A percentile compares a stretch with the other conserved stretches of the same genome.
phyloP scores from a whole-genome alignment of 208 protist genomes.

The Crithidia thermophila region DNA sequence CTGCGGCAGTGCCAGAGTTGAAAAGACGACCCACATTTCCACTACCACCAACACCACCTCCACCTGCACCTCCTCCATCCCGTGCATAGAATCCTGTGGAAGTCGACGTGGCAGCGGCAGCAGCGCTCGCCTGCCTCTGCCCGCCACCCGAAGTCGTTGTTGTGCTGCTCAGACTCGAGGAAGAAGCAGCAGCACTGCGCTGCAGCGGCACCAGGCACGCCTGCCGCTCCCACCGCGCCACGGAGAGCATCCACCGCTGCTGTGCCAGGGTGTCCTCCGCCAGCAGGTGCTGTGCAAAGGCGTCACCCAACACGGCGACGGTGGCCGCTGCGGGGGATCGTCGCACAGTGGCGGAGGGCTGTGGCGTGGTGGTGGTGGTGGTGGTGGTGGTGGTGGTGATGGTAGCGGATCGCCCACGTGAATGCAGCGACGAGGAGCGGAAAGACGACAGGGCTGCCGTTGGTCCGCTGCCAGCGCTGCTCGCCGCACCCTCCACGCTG shows the following conservation, averaged over 20 bases:
- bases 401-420: background rate
- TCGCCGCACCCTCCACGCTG: too few species aligned
- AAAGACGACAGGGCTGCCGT: background rate
- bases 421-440: background rate
- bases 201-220: constrained; percentile 7
- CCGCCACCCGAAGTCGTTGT: too few species aligned
- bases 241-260: constrained; percentile 17
- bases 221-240: constrained; percentile 28
- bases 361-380: background rate
- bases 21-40: background rate
- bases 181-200: background rate
- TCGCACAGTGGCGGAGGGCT: background rate
- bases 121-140: too few species aligned
- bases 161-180: too few species aligned
- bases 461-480: background rate
- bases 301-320: constrained; percentile 11
- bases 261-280: constrained; percentile 15
- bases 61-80: background rate
- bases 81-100: background rate
- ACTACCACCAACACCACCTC: background rate
- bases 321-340: background rate
- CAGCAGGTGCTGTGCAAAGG: constrained; percentile 17
- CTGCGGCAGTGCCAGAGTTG: background rate
- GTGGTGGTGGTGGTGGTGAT: background rate
- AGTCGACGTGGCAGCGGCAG: background rate